Evolutionary conservation across 345 rosid species (phyloP).

Genomic region (Boechera stricta): DNA sequence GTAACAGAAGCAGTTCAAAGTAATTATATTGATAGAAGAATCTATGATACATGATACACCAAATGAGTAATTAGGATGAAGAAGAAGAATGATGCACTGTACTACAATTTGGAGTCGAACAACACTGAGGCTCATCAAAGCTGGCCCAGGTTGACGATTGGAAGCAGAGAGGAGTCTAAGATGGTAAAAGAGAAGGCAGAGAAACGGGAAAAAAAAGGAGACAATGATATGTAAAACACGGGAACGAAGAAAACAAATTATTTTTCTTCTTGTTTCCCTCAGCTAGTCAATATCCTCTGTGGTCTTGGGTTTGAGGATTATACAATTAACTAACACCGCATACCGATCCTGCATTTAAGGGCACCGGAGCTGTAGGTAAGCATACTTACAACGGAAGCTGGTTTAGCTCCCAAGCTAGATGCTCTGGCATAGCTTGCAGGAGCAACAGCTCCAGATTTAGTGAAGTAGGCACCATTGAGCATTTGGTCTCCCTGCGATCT

Average conservation of each 20-base stretch:
- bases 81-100: conserved; percentile 32
- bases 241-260: conserved; percentile 35
- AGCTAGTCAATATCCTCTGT: conserved; percentile 27
- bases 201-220: background rate
- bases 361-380: conserved; percentile 60
- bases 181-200: conserved; percentile 25
- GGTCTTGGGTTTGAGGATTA: conserved; percentile 6
- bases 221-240: conserved; percentile 15
- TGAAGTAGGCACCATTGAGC: conserved; percentile 67
- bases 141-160: conserved; percentile 45
- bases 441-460: conserved; percentile 54
- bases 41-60: conserved; percentile 44
- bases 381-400: conserved; percentile 56
- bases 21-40: conserved; percentile 37
- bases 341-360: conserved; percentile 58
- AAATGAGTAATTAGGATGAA: conserved; percentile 26
- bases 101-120: conserved; percentile 41
- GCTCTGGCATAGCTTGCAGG: conserved; percentile 65
- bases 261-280: conserved; percentile 33
- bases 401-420: conserved; percentile 64
- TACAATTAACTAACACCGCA: conserved; percentile 51
- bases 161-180: conserved; percentile 24
- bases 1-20: conserved; percentile 17
- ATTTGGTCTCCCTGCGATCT: conserved; percentile 64
- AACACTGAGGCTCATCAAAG: conserved; percentile 45